Evolutionary conservation across 2,329 filamentous ascomycete species (phyloP), one percentile per base, ranked within the genome.

Genomic region (Trichophyton simii): DNA sequence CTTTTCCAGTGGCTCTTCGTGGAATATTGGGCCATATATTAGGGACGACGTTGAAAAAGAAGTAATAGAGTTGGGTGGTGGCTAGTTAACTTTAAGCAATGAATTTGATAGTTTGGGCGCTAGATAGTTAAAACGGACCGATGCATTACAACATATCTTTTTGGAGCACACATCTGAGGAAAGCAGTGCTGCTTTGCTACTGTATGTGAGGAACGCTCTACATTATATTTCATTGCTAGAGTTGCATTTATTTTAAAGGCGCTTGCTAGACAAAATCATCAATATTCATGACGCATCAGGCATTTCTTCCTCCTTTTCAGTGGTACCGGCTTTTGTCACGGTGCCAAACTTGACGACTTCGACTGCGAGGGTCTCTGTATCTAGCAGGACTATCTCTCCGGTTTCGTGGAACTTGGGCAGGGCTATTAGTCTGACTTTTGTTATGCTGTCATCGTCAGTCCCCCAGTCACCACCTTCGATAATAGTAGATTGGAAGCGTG

Each of bases 391-490:
- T 22, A 99, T 69, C 75, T 95, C 86, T 18, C 86, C 87, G 0
- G 87, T 91, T 65, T 87, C 80, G 0, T 82, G 80, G 71, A 97
- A 99, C 22, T 82, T 86, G 0, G 95, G 95, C 44, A 99, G 82
- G 0, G 89, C 81, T n/a, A 99, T 77, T 2, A 97, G 77, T 48
- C 90, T 81, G 7, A 96, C 87, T 18, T 77, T 76, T n/a, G 69
- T 71, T 1, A 64, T 61, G 69, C 72, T 73, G 11, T 73, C 68
- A 5, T 70, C 68, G 44, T 75, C 73, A 2, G 68, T 65, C 7
- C 69, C 72, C 58, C 72, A 70, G 11, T 71, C 61, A 9, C 66
- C 69, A 8, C 42, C 46, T 48, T 86, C 77, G 41, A 95, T 86
- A 1, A 87, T 73, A 34, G 81, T 83, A 2, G 87, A 91, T 59